phyloP scores from a whole-genome alignment of 1,139 yeast species.

The Candida labiduridarum region DNA sequence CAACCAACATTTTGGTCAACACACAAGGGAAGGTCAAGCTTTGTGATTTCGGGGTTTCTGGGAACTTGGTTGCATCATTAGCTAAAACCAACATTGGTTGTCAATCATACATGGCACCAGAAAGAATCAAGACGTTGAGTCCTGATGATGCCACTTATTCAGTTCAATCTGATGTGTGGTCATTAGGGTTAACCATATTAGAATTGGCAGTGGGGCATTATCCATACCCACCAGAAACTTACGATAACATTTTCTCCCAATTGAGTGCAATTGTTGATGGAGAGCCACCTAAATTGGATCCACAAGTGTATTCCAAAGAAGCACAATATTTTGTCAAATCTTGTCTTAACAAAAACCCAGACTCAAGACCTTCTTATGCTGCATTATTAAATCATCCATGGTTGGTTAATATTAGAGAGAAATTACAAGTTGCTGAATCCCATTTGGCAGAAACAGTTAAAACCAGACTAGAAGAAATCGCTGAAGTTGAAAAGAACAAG shows the following conservation, averaged over 20 bases:
- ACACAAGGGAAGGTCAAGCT: slow-evolving; percentile 84
- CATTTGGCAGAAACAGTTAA: slow-evolving; percentile 46
- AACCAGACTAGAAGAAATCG: slow-evolving; percentile 31
- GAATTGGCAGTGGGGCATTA: slow-evolving; percentile 91
- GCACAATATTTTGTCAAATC: slow-evolving; percentile 81
- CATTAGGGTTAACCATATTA: slow-evolving; percentile 82
- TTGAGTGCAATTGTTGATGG: slow-evolving; percentile 96
- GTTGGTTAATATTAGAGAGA: slow-evolving; percentile 56
- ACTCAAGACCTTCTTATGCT: slow-evolving; percentile 79
- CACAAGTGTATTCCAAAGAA: slow-evolving; percentile 60
- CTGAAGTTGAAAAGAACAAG: slow-evolving; percentile 25
- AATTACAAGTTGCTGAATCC: slow-evolving; percentile 24
- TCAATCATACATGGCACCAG: slow-evolving; percentile 99
- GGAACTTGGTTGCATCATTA: slow-evolving; percentile 91
- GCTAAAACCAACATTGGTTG: slow-evolving; percentile 98
- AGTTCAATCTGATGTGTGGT: slow-evolving; percentile 96
- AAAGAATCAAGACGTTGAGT: slow-evolving; percentile 66
- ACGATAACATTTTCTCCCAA: slow-evolving; percentile 86
- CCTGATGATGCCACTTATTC: slow-evolving; percentile 81
- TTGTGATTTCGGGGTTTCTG: slow-evolving; percentile 96
- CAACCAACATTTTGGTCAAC: slow-evolving; percentile 86
- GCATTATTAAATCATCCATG: slow-evolving; percentile 80
- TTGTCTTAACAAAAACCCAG: slow-evolving; percentile 83
- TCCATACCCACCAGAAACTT: slow-evolving; percentile 96
- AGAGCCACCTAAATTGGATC: slow-evolving; percentile 76